Percentiles rank a stretch among this genome's conserved stretches.
Conservation (phyloP, 495 filamentous ascomycete genomes). For the Trichoderma orchidacearum region DNA sequence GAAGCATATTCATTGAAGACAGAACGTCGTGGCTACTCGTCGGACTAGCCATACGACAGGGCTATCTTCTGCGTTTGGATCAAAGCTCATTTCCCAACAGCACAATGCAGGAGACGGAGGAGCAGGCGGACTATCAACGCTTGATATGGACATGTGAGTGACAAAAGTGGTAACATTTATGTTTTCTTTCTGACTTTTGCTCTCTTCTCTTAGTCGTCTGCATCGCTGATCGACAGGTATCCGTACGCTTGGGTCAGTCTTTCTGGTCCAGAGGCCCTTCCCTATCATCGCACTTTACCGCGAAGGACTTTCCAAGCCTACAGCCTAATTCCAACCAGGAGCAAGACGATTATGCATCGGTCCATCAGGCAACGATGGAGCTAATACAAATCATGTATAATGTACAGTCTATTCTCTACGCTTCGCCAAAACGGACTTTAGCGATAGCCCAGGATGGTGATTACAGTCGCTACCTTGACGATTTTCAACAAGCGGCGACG, state of each 20-base stretch:
- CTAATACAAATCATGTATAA: background rate
- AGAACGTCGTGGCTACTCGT: background rate
- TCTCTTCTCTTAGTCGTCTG: background rate
- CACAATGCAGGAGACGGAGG: background rate
- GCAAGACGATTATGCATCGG: background rate
- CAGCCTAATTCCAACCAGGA: background rate
- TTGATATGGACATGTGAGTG: background rate
- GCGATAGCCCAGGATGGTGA: background rate
- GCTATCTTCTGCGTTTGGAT: background rate
- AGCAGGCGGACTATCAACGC: background rate
- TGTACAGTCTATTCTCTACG: background rate
- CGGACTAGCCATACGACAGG: background rate
- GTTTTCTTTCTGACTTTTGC: background rate
- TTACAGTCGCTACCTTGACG: background rate
- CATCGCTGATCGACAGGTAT: constrained; percentile 1
- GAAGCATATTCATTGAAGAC: background rate
- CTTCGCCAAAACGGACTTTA: background rate
- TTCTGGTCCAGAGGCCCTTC: constrained; percentile 2
- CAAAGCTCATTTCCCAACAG: background rate
- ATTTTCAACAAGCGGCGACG: background rate
- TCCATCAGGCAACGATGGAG: background rate
- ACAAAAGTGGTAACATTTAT: background rate
- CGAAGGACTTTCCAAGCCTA: background rate
- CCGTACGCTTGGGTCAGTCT: constrained; percentile 1
- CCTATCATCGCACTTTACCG: background rate